These are phyloP conservation scores for Liquidambar formosana DNA, from an alignment of 164 flowering plant genomes.

Conservation along the genomic window DNA sequence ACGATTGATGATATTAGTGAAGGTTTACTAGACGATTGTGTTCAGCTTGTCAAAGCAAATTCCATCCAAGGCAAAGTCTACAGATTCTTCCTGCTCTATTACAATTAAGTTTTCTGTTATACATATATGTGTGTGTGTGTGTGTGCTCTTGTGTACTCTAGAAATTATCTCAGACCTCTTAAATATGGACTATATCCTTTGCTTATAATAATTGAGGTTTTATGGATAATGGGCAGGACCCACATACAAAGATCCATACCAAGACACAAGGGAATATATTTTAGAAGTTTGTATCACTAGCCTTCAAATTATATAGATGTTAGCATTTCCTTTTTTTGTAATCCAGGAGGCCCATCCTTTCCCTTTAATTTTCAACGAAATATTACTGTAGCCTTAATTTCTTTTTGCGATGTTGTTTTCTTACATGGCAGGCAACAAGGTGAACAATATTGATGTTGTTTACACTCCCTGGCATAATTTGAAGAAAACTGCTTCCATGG, in stretches of 20 bases:
- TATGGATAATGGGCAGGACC: too few species aligned
- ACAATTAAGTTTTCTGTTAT: not conserved
- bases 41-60: conserved; percentile 97
- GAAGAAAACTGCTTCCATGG: conserved; percentile 98
- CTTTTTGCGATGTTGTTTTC: not conserved
- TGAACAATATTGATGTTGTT: conserved; percentile 93
- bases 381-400: not conserved
- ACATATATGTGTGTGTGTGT: not conserved
- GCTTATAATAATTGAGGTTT: too few species aligned
- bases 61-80: conserved; percentile 82
- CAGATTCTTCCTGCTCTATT: not conserved
- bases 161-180: too few species aligned
- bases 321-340: too few species aligned
- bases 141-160: not conserved
- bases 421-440: conserved; percentile 80
- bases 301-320: too few species aligned
- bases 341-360: too few species aligned
- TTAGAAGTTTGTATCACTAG: too few species aligned
- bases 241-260: too few species aligned
- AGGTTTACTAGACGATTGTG: conserved; percentile 96
- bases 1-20: conserved; percentile 84
- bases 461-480: conserved; percentile 96
- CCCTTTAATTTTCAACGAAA: not conserved
- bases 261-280: too few species aligned
- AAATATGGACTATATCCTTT: too few species aligned